Evolutionary conservation across 2,329 filamentous ascomycete genomes (phyloP), one percentile per base, ranked within the genome.

Genomic region (Xylariaceae sp.): DNA sequence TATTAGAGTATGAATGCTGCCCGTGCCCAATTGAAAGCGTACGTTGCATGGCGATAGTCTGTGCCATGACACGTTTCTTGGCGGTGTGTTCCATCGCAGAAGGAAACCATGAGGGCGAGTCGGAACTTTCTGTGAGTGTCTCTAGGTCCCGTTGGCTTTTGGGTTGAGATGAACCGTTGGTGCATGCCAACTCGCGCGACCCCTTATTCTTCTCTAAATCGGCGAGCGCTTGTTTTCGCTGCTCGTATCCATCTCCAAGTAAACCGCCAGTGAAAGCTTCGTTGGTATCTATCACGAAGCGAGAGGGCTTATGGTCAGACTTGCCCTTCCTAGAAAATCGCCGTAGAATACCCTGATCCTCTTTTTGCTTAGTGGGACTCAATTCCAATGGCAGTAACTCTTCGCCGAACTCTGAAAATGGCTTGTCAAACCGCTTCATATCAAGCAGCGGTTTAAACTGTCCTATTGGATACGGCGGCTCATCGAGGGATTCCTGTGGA

Each of bases 381-480:
- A 60, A 56, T 52, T 59, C 52, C 6, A 68, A 55, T 1, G 68
- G 63, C 15, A 70, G 62, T 52, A 73, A 69, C 53, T 77, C 71
- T 47, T 77, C 78, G 15, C 75, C 75, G 49, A 76, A 77, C 13
- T 79, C 73, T 12, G 78, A 77, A 1, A 78, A 56, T 8, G 76
- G 73, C 63, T 78, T 77, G 54, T 81, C 76, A 61, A 86, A 83
- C 7, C 78, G 75, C 37, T 79, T 74, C 64, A 84, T 71, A 55
- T 89, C 83, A 8, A 91, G 69, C 3, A 91, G 70, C 0, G 88
- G 86, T 60, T 83, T 77, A 68, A 88, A 88, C 1, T 81, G 78
- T 5, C 86, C 86, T 48, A 88, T 85, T 63, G 73, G 83, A 76
- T 77, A 88, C 51, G 73, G 81, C 62, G 68, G 76, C 56, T 79